Evolutionary conservation across 495 filamentous ascomycete species (phyloP).

Genomic region (Aspergillus bridgeri): DNA sequence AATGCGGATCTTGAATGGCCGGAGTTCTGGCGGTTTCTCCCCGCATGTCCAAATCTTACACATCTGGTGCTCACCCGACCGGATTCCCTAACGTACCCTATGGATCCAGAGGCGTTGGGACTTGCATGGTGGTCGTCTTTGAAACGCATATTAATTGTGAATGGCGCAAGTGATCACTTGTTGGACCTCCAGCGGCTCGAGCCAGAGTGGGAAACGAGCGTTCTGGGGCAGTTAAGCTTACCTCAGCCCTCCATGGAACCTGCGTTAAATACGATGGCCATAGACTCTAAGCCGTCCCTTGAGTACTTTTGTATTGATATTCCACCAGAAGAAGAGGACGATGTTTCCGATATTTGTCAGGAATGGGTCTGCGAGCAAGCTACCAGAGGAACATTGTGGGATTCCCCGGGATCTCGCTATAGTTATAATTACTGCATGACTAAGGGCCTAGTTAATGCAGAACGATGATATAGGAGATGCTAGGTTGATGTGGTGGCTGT

Average conservation of each 20-base stretch:
- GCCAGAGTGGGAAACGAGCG: neutral
- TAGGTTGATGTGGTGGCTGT: too few species aligned
- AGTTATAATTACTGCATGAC: too few species aligned
- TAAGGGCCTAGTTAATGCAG: too few species aligned
- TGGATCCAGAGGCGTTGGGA: too few species aligned
- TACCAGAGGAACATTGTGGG: constrained; percentile 8
- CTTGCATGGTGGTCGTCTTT: neutral
- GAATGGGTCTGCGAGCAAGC: constrained; percentile 12
- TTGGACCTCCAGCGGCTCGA: neutral
- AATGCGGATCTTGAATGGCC: constrained; percentile 22
- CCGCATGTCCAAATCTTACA: constrained; percentile 22
- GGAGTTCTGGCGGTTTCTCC: constrained; percentile 26
- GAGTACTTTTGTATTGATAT: neutral
- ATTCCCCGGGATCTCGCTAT: neutral
- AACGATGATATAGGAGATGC: too few species aligned
- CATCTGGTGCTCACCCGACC: constrained; percentile 35
- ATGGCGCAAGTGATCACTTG: neutral
- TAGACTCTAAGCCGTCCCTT: too few species aligned
- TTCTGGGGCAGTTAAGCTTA: neutral
- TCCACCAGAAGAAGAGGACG: neutral
- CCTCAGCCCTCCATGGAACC: neutral
- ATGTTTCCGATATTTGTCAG: constrained; percentile 14
- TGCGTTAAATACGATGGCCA: neutral
- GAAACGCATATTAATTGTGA: neutral
- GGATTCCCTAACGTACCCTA: constrained; percentile 13